phyloP scores from a whole-genome alignment of 306 rosid species.

The Abrus pulchellus region DNA sequence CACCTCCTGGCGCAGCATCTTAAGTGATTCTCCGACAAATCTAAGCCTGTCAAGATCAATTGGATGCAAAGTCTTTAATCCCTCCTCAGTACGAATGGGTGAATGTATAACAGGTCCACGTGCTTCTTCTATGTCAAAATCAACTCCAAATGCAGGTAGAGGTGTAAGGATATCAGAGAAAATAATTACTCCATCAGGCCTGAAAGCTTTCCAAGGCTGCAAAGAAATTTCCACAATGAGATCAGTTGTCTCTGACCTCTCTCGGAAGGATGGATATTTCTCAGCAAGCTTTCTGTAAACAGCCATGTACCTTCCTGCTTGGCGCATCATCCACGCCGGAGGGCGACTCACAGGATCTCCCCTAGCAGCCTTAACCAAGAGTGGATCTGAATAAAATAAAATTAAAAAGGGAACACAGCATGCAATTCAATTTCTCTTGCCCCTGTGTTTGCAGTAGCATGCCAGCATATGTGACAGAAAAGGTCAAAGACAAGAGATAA shows the following conservation, averaged over 20 bases:
- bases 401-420: slow-evolving; percentile 30
- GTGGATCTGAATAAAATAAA: slow-evolving; percentile 68
- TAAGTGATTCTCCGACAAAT: slow-evolving; percentile 89
- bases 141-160: slow-evolving; percentile 92
- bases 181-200: slow-evolving; percentile 95
- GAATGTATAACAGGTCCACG: slow-evolving; percentile 94
- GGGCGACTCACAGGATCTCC: slow-evolving; percentile 93
- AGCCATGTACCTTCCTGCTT: slow-evolving; percentile 99
- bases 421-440: slow-evolving; percentile 34
- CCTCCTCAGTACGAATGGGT: slow-evolving; percentile 86
- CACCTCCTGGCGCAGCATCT: slow-evolving; percentile 82
- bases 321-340: slow-evolving; percentile 99
- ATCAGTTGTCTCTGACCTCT: slow-evolving; percentile 98
- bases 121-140: slow-evolving; percentile 92
- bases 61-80: slow-evolving; percentile 77
- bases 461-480: neutral
- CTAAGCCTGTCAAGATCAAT: slow-evolving; percentile 82
- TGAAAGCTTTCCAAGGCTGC: slow-evolving; percentile 99
- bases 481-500: neutral
- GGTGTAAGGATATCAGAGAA: slow-evolving; percentile 98
- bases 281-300: slow-evolving; percentile 95
- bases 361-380: slow-evolving; percentile 94
- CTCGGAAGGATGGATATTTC: slow-evolving; percentile 94
- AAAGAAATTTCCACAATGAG: slow-evolving; percentile 99
- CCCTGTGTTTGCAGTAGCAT: slow-evolving; percentile 13